Percentiles rank a stretch among this genome's conserved stretches.
Evolutionary conservation across 306 rosid genomes (phyloP).

Genomic region (Cicer pinnatifidum): DNA sequence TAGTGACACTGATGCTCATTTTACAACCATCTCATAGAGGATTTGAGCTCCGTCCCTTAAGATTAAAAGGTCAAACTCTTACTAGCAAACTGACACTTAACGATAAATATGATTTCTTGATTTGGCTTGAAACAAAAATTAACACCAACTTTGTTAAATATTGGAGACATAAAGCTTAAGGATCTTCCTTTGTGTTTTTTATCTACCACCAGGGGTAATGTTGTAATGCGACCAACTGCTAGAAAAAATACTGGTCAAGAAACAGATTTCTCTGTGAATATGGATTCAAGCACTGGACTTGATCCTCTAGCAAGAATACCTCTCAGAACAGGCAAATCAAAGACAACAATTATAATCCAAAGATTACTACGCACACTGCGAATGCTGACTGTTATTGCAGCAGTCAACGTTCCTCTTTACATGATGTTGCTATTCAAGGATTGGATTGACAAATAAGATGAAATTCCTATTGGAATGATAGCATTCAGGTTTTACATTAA

Average conservation of each 20-base stretch:
- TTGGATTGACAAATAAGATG: slow-evolving; percentile 68
- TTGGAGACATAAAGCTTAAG: slow-evolving; percentile 17
- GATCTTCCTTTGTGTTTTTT: slow-evolving; percentile 7
- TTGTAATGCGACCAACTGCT: slow-evolving; percentile 71
- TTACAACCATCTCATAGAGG: too few species aligned
- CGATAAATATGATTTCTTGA: slow-evolving; percentile 17
- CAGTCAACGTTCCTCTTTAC: slow-evolving; percentile 78
- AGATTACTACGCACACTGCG: slow-evolving; percentile 64
- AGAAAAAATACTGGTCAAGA: slow-evolving; percentile 59
- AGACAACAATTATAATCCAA: slow-evolving; percentile 56
- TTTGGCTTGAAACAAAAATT: background rate
- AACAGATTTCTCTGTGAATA: slow-evolving; percentile 54
- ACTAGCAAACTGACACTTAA: too few species aligned
- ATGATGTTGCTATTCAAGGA: slow-evolving; percentile 84
- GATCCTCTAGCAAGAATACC: slow-evolving; percentile 56
- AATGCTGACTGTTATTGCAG: slow-evolving; percentile 66
- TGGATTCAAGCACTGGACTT: slow-evolving; percentile 52
- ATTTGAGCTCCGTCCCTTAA: too few species aligned
- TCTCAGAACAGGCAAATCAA: slow-evolving; percentile 61
- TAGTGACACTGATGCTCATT: too few species aligned
- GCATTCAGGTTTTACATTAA: slow-evolving; percentile 25
- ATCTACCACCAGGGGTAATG: slow-evolving; percentile 63
- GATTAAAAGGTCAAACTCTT: too few species aligned
- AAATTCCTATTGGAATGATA: slow-evolving; percentile 8
- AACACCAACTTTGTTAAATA: background rate